Evolutionary conservation across 208 protist genomes (phyloP).

Genomic region (Leishmania tropica): DNA sequence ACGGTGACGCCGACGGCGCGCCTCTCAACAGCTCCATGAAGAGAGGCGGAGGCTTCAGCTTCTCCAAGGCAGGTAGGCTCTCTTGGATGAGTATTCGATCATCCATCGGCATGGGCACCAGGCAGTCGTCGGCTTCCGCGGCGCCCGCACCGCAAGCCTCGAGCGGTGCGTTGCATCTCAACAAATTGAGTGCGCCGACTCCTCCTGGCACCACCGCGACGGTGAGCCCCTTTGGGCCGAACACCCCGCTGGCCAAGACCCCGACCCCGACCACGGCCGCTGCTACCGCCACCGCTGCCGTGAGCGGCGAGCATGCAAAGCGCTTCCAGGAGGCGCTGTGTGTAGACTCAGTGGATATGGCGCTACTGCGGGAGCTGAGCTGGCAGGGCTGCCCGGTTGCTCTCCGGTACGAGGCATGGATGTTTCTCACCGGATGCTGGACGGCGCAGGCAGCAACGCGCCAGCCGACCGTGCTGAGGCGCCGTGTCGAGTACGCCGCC

Average conservation of each 20-base stretch:
- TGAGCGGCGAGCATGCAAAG: slow-evolving; percentile 16
- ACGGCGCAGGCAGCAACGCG: slow-evolving; percentile 41
- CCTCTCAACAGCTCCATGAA: not conserved
- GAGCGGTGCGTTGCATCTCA: not conserved
- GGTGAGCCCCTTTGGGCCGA: not conserved
- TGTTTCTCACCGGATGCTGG: slow-evolving; percentile 61
- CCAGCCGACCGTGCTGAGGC: slow-evolving; percentile 41
- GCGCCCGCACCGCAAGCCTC: not conserved
- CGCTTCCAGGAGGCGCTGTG: slow-evolving; percentile 36
- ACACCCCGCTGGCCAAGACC: not conserved
- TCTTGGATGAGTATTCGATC: not conserved
- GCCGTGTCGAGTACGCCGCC: slow-evolving; percentile 57
- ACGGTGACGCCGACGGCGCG: not conserved
- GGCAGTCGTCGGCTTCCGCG: not conserved
- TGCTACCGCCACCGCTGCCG: not conserved
- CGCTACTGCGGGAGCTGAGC: slow-evolving; percentile 49
- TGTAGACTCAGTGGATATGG: slow-evolving; percentile 37
- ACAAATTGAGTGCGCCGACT: not conserved
- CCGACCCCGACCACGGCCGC: not conserved
- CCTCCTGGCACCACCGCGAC: not conserved
- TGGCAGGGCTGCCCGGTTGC: slow-evolving; percentile 58
- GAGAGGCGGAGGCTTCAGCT: not conserved
- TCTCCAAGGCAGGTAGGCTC: not conserved
- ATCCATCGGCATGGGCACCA: not conserved
- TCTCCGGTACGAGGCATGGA: slow-evolving; percentile 64